phyloP scores from a whole-genome alignment of 345 rosid genomes.

The Murraya koenigii region DNA sequence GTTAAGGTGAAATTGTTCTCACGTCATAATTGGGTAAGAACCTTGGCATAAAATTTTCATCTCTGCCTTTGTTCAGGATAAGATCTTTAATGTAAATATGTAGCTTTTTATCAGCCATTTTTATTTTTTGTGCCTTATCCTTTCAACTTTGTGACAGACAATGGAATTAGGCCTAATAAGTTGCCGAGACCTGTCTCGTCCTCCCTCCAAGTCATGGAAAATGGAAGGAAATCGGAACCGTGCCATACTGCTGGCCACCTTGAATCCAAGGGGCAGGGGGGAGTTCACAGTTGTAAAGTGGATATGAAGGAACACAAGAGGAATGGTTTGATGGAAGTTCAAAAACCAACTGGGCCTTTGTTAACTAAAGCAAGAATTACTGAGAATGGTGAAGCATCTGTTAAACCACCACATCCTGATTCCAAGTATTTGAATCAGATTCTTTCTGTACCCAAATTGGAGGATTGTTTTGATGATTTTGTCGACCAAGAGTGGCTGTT shows the following conservation, averaged over 20 bases:
- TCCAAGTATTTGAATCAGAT: constrained; percentile 52
- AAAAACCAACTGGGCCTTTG: constrained; percentile 23
- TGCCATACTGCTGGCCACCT: constrained; percentile 23
- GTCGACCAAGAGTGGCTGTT: constrained; percentile 65
- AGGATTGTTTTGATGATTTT: constrained; percentile 41
- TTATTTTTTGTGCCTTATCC: constrained; percentile 17
- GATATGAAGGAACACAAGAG: constrained; percentile 36
- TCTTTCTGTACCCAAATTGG: constrained; percentile 53
- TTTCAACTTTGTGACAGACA: constrained; percentile 42
- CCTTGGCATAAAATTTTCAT: not conserved
- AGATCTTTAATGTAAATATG: constrained; percentile 4
- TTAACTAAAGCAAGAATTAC: constrained; percentile 26
- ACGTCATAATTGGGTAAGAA: not conserved
- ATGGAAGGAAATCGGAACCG: constrained; percentile 41
- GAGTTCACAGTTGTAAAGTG: constrained; percentile 20
- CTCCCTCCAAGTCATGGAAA: constrained; percentile 33
- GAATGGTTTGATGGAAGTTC: constrained; percentile 43
- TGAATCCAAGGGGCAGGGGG: constrained; percentile 28
- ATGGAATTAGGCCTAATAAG: constrained; percentile 45
- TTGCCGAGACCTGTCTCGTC: constrained; percentile 34
- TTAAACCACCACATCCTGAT: constrained; percentile 67
- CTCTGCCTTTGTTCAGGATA: not conserved
- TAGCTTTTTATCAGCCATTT: not conserved
- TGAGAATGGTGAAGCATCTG: constrained; percentile 37
- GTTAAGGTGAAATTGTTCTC: constrained; percentile 8